Evolutionary conservation across 331 rosid species (phyloP).

Genomic region (Acacia pycnantha): DNA sequence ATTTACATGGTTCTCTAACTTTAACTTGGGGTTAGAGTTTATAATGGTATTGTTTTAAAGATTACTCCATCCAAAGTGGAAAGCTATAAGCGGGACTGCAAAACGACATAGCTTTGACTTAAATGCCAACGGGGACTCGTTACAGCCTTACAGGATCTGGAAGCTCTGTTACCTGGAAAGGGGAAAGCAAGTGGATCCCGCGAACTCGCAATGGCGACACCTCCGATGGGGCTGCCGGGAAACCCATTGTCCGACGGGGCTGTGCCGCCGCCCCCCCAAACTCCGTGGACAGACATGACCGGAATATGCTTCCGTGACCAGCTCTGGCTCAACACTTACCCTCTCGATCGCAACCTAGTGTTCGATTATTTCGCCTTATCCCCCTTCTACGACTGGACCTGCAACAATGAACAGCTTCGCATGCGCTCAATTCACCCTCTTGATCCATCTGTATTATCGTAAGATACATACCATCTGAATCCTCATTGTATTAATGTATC

Average conservation of each 20-base stretch:
- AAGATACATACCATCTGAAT: conserved; percentile 1
- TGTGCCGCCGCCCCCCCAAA: background rate
- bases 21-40: too few relatives aligned
- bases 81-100: background rate
- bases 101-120: background rate
- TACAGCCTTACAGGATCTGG: background rate
- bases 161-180: background rate
- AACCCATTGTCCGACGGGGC: background rate
- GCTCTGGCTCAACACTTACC: conserved; percentile 58
- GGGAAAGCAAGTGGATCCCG: background rate
- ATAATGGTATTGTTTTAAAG: too few relatives aligned
- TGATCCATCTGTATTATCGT: conserved; percentile 75
- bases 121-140: background rate
- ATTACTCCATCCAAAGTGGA: too few relatives aligned
- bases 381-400: conserved; percentile 88
- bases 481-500: background rate
- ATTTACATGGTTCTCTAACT: too few relatives aligned
- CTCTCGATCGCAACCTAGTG: conserved; percentile 88
- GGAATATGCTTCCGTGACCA: conserved; percentile 19
- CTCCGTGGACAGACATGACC: background rate
- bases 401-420: conserved; percentile 93
- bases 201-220: background rate
- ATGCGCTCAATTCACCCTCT: conserved; percentile 92
- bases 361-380: conserved; percentile 95
- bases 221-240: background rate